Base-by-base conservation (phyloP, 2,329 filamentous ascomycete genomes). In the Clonostachys rosea region DNA sequence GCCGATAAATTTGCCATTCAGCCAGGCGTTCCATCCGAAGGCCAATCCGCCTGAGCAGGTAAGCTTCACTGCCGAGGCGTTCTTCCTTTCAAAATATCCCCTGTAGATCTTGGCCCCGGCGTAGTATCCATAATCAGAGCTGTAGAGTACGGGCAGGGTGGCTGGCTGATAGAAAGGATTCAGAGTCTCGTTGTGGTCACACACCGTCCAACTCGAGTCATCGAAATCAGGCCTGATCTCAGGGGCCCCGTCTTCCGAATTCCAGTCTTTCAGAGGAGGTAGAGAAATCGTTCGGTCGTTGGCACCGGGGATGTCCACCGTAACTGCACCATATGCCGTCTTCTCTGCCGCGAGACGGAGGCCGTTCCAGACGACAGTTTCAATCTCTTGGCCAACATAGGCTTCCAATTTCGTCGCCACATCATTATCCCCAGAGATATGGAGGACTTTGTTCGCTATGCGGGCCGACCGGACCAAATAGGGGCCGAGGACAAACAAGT, bases 81-180 rank as follows among this genome's bases (percentile, higher is more conserved):
- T 30, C 24, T 10, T 30, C 24, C 24, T 8, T 4, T 64, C 71
- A 60, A 90, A 89, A 49, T 78, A 74, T 5, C 84, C 86, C 10
- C 84, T 75, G 69, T 79, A 89, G 43, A 89, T 56, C 0, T 87
- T 69, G 5, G 74, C 76, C 17, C 85, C 84, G 1, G 79, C 76
- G 59, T 86, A 73, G 66, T 79, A 89, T 24, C 86, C 85, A 57
- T 89, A 89, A 63, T 89, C 85, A 41, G 76, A 76, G 2, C 74
- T 72, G 57, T 84, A 88, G 1, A 89, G 73, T 3, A 75, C 78
- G 0, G 75, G 78, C 0, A 85, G 83, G 0, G 85, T 88, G 1
- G 70, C 75, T 3, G 85, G 66, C 10, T 67, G 58, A 39, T 50
- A 47, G 9, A 47, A 49, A 11, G 52, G 48, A 45, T 58, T 58